These are phyloP conservation scores for Rhytidhysteron rufulum DNA, from an alignment of 2,329 filamentous ascomycete species.

Conservation along the genomic window DNA sequence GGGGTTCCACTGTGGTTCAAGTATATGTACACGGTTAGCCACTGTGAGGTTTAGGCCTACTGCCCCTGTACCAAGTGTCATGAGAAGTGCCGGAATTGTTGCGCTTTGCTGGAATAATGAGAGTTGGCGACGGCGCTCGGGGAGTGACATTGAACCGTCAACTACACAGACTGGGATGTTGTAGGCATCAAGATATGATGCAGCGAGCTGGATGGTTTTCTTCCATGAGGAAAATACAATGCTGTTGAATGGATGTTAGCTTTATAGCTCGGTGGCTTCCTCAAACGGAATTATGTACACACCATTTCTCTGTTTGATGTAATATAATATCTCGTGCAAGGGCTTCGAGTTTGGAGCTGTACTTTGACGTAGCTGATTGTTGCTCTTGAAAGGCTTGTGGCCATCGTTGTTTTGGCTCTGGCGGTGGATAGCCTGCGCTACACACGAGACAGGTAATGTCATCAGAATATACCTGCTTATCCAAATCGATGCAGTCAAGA, in stretches of 20 bases:
- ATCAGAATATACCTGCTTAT: too few relatives aligned
- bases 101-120: constrained; percentile 7
- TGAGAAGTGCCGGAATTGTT: constrained; percentile 11
- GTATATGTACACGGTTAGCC: constrained; percentile 11
- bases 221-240: constrained; percentile 7
- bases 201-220: constrained; percentile 3
- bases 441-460: too few relatives aligned
- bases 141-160: constrained; percentile 7
- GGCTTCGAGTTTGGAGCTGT: not conserved
- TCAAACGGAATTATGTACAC: too few relatives aligned
- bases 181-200: not conserved
- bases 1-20: constrained; percentile 25
- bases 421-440: too few relatives aligned
- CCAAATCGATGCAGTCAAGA: not conserved
- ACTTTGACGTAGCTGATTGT: not conserved
- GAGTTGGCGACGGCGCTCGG: constrained; percentile 3
- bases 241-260: not conserved
- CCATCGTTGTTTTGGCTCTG: too few relatives aligned
- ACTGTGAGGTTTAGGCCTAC: constrained; percentile 7
- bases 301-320: constrained; percentile 4
- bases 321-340: not conserved
- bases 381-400: too few relatives aligned
- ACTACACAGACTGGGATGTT: constrained; percentile 3
- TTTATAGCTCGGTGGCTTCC: too few relatives aligned
- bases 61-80: constrained; percentile 11